Base-by-base conservation (phyloP, 352 stramenopile species). In the Globisporangium spinosum region DNA sequence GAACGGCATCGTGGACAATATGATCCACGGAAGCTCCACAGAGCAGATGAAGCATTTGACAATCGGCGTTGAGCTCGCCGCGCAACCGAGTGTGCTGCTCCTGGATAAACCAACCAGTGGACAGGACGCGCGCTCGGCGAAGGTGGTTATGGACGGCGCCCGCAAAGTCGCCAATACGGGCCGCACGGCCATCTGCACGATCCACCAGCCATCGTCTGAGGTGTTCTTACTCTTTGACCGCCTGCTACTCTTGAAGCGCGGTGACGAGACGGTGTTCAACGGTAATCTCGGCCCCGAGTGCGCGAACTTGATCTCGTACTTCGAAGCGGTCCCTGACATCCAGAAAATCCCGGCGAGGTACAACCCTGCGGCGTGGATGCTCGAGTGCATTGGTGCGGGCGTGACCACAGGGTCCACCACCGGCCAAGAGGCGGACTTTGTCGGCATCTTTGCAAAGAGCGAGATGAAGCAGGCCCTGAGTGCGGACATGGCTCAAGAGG, bases 241-340 rank as follows among this genome's bases (percentile, higher is more conserved):
- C 45, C 40, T 97, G 12, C 73, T 97, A 59, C 66, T 98, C 12
- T 74, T 98, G 35, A 78, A 90, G 58, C 72, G 73, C 22, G 83
- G 81, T 34, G 80, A 83, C 2, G 67, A 80, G 62, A 85, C 69
- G 17, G 76, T 85, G 3, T 92, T 78, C 76, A 74, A 71, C 59
- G 77, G 77, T 23, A 54, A 58, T 2, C 62, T 73, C 17, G 63
- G 67, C 15, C 23, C 13, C 2, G 35, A 74, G 23, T 70, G 67
- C 25, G 22, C 13, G 2, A 58, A 73, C 22, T 47, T 79, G 23
- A 67, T 79, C 22, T 34, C 65, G 3, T 73, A 79, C 53, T 70
- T 79, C 35, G 70, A 76, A 45, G 61, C 61, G 2, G 70, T 79
- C 12, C 70, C 70, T 1, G 72, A 69, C 23, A 68, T 70, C 23